Conservation (phyloP, 345 rosid species). For the Syzygium oleosum region DNA sequence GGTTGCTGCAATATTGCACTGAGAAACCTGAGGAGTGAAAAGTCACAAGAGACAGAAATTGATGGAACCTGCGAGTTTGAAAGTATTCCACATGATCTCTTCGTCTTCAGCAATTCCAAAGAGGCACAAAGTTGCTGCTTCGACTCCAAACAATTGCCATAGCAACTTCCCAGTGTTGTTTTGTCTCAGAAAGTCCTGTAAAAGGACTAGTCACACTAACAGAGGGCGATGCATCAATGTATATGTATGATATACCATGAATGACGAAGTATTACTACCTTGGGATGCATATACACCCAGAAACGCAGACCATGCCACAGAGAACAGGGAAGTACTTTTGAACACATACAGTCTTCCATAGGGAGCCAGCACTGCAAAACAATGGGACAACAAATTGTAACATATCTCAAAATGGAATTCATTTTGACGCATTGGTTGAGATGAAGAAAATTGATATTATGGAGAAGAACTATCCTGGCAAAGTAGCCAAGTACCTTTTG, state of each 20-base stretch:
- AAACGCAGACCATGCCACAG: constrained; percentile 66
- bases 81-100: constrained; percentile 85
- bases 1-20: background rate
- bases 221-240: background rate
- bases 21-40: background rate
- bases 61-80: constrained; percentile 56
- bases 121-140: constrained; percentile 74
- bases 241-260: background rate
- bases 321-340: constrained; percentile 40
- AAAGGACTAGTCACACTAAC: constrained; percentile 1
- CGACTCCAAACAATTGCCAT: constrained; percentile 84
- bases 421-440: background rate
- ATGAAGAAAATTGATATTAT: background rate
- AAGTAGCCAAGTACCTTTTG: constrained; percentile 47
- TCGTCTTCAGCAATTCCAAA: constrained; percentile 89
- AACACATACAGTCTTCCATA: constrained; percentile 89
- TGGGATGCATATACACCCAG: constrained; percentile 99
- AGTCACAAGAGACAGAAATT: background rate
- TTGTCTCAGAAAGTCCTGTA: constrained; percentile 85
- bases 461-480: background rate
- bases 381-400: background rate
- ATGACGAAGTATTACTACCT: constrained; percentile 34
- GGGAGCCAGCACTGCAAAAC: constrained; percentile 93
- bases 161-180: constrained; percentile 94
- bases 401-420: background rate